Evolutionary conservation across 1,284 basidiomycete genomes (phyloP), one percentile per base, ranked within the genome.

Genomic region (Wallemia mellicola): DNA sequence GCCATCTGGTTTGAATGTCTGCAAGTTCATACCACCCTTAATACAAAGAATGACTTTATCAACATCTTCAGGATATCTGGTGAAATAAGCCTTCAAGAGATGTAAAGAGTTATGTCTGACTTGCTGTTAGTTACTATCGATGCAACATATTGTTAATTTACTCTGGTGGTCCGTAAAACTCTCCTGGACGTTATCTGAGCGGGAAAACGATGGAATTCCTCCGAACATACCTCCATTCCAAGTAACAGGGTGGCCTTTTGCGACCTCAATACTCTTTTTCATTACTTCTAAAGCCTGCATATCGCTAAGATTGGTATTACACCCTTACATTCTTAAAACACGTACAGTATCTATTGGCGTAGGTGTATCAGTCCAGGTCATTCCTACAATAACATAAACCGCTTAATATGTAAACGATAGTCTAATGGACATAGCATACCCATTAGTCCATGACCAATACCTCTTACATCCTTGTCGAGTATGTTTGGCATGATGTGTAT

Each of bases 31-130:
- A 2, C 74, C 76, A 9, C 77, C 76, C 69, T 77, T 72, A 61
- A 72, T 66, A n/a, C 69, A 75, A 24, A 79, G 67, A 61, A 76
- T 71, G 15, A 75, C 70, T 65, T 72, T 75, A 28, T 75, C 73
- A 11, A 70, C 72, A 65, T 77, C 76, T 59, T 75, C 73, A 0
- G 78, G 78, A 65, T 79, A 74, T 59, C 71, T 71, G 24, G 71
- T 70, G 63, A 72, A 75, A 65, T 75, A 76, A 24, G 73, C 69
- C 2, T 71, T 65, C 24, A 76, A 59, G 2, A 75, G 65, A 62
- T 74, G 69, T 0, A 75, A 66, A 24, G 66, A 70, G 9, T 70
- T 66, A 0, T 65, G 63, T 15, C n/a, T n/a, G n/a, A n/a, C n/a
- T n/a, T n/a, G n/a, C n/a, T n/a, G n/a, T n/a, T n/a, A n/a, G n/a